Evolutionary conservation across 106 monocot species (phyloP).

Genomic region (Narthecium ossifragum): DNA sequence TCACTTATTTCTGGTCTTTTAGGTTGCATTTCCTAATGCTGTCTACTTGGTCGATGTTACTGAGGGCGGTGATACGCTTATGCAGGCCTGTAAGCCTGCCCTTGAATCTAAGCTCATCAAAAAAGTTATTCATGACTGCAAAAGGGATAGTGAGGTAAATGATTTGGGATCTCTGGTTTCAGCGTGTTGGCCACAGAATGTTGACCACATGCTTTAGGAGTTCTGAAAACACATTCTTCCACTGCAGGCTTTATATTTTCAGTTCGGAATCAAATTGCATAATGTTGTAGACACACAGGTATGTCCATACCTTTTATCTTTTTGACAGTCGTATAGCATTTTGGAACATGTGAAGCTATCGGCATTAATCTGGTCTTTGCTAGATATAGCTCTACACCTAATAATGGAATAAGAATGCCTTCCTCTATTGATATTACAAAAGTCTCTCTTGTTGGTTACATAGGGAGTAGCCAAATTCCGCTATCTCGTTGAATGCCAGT

Average conservation of each 20-base stretch:
- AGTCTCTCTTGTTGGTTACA: too few relatives aligned
- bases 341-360: too few relatives aligned
- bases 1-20: constrained; percentile 14
- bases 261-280: constrained; percentile 85
- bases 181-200: background rate
- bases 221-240: constrained; percentile 1
- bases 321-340: too few relatives aligned
- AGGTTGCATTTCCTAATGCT: constrained; percentile 88
- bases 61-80: constrained; percentile 65
- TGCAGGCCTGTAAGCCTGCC: constrained; percentile 88
- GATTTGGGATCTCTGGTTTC: background rate
- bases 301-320: background rate
- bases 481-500: too few relatives aligned
- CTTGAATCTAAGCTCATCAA: constrained; percentile 73
- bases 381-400: too few relatives aligned
- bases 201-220: background rate
- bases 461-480: too few relatives aligned
- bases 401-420: too few relatives aligned
- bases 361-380: too few relatives aligned
- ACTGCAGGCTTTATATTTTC: constrained; percentile 82
- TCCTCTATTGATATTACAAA: too few relatives aligned
- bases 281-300: constrained; percentile 96
- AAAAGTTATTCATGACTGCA: constrained; percentile 99
- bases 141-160: constrained; percentile 81
- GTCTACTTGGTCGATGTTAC: constrained; percentile 89